Evolutionary conservation across 495 filamentous ascomycete genomes (phyloP), one percentile per base, ranked within the genome.

Genomic region (Penicillium maclennaniae): DNA sequence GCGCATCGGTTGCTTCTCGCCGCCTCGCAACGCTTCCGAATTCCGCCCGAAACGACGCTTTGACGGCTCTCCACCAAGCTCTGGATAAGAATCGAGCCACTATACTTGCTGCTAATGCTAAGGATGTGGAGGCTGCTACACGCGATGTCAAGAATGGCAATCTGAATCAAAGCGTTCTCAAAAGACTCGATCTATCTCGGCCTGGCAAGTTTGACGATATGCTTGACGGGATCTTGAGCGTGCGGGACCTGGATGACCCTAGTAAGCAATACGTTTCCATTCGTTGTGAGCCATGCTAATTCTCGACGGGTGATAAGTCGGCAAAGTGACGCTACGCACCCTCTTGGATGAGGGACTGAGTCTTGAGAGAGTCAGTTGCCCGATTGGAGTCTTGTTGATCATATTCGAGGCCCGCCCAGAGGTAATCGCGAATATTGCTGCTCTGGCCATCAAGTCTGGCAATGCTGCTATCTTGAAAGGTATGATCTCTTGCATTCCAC

Each of bases 331-430:
- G 12, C 68, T 95, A 52, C 83, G 85, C 49, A 99, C 91, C 34
- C 80, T 83, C 21, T 79, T 99, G n/a, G 93, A 97, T 69, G 87
- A 96, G 59, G 89, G 84, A 23, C 79, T 99, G 40, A 80, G 83
- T 25, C 79, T 97, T 37, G 87, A 95, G 63, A 84, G 90, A 61
- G 83, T 95, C 20, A 88, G 89, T 25, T 97, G 89, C 62, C 93
- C 93, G 2, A 97, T 99, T 57, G 93, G 93, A 43, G 92, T 97
- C 19, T 81, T 99, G 21, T 78, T 98, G 44, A 95, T 97, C 59
- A 97, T 98, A 54, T 98, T 98, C 62, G 93, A 98, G 71, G 95
- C 95, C 20, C 87, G 93, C 26, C 93, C 93, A 8, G 93, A 99
- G 68, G 95, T 99, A 50, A 99, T 99, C 67, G 93, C 95, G 40